Base-by-base conservation (phyloP, 768 basidiomycete species). In the Strobilomyces confusus region DNA sequence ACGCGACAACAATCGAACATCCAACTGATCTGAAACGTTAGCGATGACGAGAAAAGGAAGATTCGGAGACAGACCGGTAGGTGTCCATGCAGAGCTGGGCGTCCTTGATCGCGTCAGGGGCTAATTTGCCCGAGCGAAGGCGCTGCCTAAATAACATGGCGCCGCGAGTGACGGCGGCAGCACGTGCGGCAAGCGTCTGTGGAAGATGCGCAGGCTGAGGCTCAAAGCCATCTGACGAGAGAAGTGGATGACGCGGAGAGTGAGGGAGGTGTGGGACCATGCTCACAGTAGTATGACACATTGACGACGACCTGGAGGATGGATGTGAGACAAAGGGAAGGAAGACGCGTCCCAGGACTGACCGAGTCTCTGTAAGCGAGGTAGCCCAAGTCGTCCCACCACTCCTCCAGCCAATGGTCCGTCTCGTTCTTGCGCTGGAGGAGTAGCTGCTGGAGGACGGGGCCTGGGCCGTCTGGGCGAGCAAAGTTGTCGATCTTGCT, bases 381-480 rank as follows among this genome's bases (percentile, higher is more conserved):
- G 64, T 97, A 98, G 1, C 75, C 90, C 15, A 65, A 69, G 58
- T 91, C 86, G 66, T 98, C 93, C 94, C 95, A 98, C 92, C 95
- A 97, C 53, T 89, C 81, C 60, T 92, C 89, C 23, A 98, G 75
- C 94, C 94, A 98, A 61, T 92, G 88, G 34, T 77, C 75, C 42
- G 73, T 79, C 55, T 79, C 77, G 23, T 72, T 72, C 17, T 80
- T 77, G 41, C 81, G 76, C 38, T 77, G 67, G 56, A 84, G 70
- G 52, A 97, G 71, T 26, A 86, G 70, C 42, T 74, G 65, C 56
- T 95, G 93, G 30, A 95, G 76, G 63, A 77, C 70, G 5, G 69
- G 76, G 0, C 77, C 84, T 4, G 63, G 66, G 43, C 75, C 75
- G 2, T 64, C 69, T 14, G 63, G 58, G 4, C 52, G 56, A 9